phyloP scores from a whole-genome alignment of 257 asterid genomes.

The Haberlea rhodopensis region DNA sequence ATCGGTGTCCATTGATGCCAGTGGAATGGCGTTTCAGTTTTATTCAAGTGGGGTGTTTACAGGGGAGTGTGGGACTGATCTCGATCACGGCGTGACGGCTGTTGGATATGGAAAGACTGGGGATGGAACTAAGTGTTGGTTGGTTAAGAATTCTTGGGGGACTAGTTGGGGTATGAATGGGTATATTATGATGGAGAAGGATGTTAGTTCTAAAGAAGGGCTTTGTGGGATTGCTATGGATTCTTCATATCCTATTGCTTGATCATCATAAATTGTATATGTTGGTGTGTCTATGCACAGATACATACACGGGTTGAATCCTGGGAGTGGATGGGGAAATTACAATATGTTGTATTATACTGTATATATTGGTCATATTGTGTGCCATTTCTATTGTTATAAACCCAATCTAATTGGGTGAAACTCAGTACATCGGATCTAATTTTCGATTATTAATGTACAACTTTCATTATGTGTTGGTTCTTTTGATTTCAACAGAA shows the following conservation, averaged over 20 bases:
- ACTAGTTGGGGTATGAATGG: not conserved
- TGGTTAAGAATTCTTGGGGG: slow-evolving; percentile 44
- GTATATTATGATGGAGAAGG: not conserved
- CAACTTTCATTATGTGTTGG: too few relatives aligned
- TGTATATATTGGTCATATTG: not conserved
- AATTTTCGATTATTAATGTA: too few relatives aligned
- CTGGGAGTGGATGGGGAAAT: not conserved
- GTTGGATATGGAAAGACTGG: slow-evolving; percentile 29
- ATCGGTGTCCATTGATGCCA: slow-evolving; percentile 43
- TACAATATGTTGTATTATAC: too few relatives aligned
- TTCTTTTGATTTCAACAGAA: too few relatives aligned
- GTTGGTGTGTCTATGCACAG: too few relatives aligned
- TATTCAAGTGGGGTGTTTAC: slow-evolving; percentile 33
- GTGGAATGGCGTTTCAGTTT: slow-evolving; percentile 31
- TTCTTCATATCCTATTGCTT: not conserved
- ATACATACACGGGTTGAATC: not conserved
- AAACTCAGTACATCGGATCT: too few relatives aligned
- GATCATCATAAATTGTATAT: not conserved
- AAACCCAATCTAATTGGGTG: too few relatives aligned
- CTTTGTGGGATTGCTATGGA: slow-evolving; percentile 1
- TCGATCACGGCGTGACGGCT: slow-evolving; percentile 35
- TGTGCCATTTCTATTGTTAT: not conserved
- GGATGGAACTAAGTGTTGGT: slow-evolving; percentile 35
- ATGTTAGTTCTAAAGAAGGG: not conserved
- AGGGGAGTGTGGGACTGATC: slow-evolving; percentile 32